These are phyloP conservation scores for Tuber indicum DNA, from an alignment of 495 filamentous ascomycete species.

Conservation along the genomic window DNA sequence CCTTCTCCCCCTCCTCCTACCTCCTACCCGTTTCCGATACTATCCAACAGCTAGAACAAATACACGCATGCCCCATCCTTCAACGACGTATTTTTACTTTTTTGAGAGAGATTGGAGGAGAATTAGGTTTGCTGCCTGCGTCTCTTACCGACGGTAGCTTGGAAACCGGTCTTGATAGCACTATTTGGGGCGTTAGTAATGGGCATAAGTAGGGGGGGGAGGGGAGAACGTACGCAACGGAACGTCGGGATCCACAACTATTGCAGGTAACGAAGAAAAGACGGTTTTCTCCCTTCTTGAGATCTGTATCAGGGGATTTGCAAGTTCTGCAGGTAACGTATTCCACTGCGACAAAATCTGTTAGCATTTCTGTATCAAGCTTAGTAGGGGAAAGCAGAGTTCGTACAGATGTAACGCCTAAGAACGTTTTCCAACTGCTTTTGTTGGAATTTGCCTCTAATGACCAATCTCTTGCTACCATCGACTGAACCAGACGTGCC, in stretches of 20 bases:
- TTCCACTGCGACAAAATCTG: slow-evolving; percentile 56
- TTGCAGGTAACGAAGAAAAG: slow-evolving; percentile 79
- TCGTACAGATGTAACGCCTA: slow-evolving; percentile 83
- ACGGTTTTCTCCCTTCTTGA: slow-evolving; percentile 98
- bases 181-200: slow-evolving; percentile 25
- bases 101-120: neutral
- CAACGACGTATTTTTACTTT: neutral
- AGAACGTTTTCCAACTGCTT: slow-evolving; percentile 96
- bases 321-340: slow-evolving; percentile 99
- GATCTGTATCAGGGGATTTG: slow-evolving; percentile 87
- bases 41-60: slow-evolving; percentile 15
- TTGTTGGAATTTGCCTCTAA: slow-evolving; percentile 98
- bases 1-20: neutral
- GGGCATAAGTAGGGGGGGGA: neutral
- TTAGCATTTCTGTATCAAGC: slow-evolving; percentile 29
- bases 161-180: slow-evolving; percentile 99
- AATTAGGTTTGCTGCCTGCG: slow-evolving; percentile 57
- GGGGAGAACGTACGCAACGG: slow-evolving; percentile 55
- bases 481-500: slow-evolving; percentile 93
- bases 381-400: slow-evolving; percentile 6
- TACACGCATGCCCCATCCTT: neutral
- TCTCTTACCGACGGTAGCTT: slow-evolving; percentile 91
- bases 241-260: slow-evolving; percentile 82
- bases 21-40: slow-evolving; percentile 12
- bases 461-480: slow-evolving; percentile 85